Conservation (phyloP, 345 rosid species). For the Cochlearia excelsa region DNA sequence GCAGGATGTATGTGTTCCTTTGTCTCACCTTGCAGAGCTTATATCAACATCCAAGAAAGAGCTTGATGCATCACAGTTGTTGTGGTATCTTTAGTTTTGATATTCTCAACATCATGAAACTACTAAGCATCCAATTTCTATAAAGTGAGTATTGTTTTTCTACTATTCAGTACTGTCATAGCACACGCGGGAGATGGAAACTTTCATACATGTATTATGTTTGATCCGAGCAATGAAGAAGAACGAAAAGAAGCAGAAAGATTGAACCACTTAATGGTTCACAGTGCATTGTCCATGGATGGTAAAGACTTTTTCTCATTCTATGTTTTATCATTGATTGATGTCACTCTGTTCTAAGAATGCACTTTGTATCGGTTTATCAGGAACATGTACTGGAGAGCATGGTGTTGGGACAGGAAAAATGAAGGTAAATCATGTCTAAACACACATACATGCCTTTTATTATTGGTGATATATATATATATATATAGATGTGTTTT, state of each 20-base stretch:
- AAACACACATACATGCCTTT: background rate
- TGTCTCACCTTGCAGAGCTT: slow-evolving; percentile 72
- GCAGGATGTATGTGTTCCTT: slow-evolving; percentile 93
- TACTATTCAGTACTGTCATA: slow-evolving; percentile 61
- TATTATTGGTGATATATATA: no score
- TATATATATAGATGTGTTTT: background rate
- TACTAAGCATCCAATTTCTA: background rate
- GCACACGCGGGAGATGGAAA: slow-evolving; percentile 98
- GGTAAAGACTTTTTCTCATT: slow-evolving; percentile 40
- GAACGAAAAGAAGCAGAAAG: slow-evolving; percentile 73
- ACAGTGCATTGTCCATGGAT: slow-evolving; percentile 77
- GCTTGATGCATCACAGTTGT: slow-evolving; percentile 65
- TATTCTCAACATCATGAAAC: slow-evolving; percentile 9
- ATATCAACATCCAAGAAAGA: slow-evolving; percentile 70
- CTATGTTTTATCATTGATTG: background rate
- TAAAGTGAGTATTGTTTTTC: slow-evolving; percentile 15
- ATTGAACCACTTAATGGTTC: slow-evolving; percentile 74
- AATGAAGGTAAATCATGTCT: slow-evolving; percentile 54
- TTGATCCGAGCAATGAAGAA: slow-evolving; percentile 66
- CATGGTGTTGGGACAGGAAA: slow-evolving; percentile 96
- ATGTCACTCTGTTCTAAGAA: slow-evolving; percentile 12
- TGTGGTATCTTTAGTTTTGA: slow-evolving; percentile 50
- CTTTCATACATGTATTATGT: slow-evolving; percentile 73
- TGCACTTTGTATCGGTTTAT: slow-evolving; percentile 16
- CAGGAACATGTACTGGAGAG: slow-evolving; percentile 97